Evolutionary conservation across 352 stramenopile species (phyloP).

Genomic region (Globisporangium radiosum): DNA sequence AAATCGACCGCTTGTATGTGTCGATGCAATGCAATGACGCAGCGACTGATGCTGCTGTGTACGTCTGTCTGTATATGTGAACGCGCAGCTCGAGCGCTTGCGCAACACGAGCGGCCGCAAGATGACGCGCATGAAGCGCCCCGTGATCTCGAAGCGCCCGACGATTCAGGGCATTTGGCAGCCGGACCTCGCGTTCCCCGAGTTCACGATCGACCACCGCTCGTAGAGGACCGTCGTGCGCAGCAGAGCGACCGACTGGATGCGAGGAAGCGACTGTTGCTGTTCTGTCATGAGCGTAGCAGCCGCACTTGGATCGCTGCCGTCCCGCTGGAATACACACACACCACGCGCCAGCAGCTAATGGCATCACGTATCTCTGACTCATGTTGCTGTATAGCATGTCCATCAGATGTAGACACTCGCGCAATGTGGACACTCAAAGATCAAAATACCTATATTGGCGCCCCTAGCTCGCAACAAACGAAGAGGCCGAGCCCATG

Average conservation of each 20-base stretch:
- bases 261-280: neutral
- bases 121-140: conserved; percentile 84
- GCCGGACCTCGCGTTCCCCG: conserved; percentile 75
- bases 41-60: neutral
- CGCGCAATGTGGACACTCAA: too few species aligned
- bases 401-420: too few species aligned
- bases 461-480: too few species aligned
- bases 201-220: conserved; percentile 78
- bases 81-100: conserved; percentile 63
- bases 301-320: too few species aligned
- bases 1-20: neutral
- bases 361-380: neutral
- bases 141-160: conserved; percentile 71
- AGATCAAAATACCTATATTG: too few species aligned
- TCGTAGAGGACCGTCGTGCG: conserved; percentile 17
- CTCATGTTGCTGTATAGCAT: too few species aligned
- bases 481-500: too few species aligned
- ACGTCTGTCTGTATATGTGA: neutral
- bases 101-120: conserved; percentile 84
- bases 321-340: too few species aligned
- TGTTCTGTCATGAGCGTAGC: neutral
- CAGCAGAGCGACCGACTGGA: neutral
- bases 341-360: neutral
- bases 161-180: conserved; percentile 87
- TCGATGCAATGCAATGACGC: too few species aligned